Percentiles rank a stretch among this genome's conserved stretches.
Evolutionary conservation across 768 basidiomycete genomes (phyloP).

Genomic region (Pisolithus sp.): DNA sequence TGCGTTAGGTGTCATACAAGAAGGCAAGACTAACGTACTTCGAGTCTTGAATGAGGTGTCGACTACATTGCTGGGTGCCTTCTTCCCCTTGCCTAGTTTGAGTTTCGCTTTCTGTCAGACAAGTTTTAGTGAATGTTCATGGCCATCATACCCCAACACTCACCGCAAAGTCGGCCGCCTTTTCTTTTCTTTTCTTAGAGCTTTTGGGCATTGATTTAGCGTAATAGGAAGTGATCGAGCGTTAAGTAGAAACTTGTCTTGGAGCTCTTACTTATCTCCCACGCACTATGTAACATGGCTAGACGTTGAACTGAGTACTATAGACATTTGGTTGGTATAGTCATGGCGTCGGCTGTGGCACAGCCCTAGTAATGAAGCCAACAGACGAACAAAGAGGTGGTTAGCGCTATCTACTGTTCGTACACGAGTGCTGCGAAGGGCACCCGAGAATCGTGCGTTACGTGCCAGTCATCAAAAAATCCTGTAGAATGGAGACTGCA

Average conservation of each 20-base stretch:
- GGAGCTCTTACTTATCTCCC: too few species aligned
- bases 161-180: conserved; percentile 82
- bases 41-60: conserved; percentile 96
- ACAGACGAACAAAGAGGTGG: too few species aligned
- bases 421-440: too few species aligned
- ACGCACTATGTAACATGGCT: background rate
- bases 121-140: conserved; percentile 1
- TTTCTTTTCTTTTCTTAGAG: conserved; percentile 80
- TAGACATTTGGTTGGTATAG: too few species aligned
- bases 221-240: background rate
- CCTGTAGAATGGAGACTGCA: conserved; percentile 31
- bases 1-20: conserved; percentile 8
- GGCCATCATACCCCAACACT: conserved; percentile 8
- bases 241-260: too few species aligned
- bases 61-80: conserved; percentile 72
- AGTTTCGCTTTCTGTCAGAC: conserved; percentile 80
- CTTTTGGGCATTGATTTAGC: conserved; percentile 67
- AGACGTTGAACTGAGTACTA: too few species aligned
- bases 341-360: too few species aligned
- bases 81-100: conserved; percentile 94
- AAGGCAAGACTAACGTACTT: conserved; percentile 38
- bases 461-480: conserved; percentile 21
- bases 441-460: too few species aligned
- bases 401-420: too few species aligned
- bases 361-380: too few species aligned